Conservation (phyloP, 2,329 filamentous ascomycete species). For the Cladosporium velox region DNA sequence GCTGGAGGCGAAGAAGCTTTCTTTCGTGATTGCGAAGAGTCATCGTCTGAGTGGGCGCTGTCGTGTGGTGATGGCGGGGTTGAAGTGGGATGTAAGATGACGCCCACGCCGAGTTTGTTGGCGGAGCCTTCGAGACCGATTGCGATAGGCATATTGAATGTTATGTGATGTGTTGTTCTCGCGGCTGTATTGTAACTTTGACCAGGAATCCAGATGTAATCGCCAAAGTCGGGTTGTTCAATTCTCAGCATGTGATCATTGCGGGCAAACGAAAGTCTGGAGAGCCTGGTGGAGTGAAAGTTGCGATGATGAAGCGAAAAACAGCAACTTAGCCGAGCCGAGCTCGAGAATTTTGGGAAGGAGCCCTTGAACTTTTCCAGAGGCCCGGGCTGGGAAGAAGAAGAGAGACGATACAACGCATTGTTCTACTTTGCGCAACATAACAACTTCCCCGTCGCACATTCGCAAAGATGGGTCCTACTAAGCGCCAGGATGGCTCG, state of each 20-base stretch:
- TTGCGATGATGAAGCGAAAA: neutral
- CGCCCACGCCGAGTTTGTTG: conserved; percentile 94
- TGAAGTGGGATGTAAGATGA: conserved; percentile 73
- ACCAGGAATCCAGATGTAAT: neutral
- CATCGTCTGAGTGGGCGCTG: conserved; percentile 38
- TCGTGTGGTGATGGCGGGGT: conserved; percentile 38
- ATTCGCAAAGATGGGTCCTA: neutral
- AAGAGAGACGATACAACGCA: neutral
- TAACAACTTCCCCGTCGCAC: neutral
- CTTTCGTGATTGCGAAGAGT: conserved; percentile 22
- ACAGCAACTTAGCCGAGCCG: neutral
- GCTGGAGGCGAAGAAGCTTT: conserved; percentile 47
- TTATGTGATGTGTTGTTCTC: neutral
- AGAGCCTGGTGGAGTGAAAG: conserved; percentile 8
- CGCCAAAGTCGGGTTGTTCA: neutral
- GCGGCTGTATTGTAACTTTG: neutral
- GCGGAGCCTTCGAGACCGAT: conserved; percentile 87
- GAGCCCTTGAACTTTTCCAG: neutral
- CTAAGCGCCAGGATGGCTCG: conserved; percentile 16
- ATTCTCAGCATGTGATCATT: conserved; percentile 9
- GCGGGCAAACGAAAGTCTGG: neutral
- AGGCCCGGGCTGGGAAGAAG: neutral
- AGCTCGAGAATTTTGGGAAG: conserved; percentile 12
- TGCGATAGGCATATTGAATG: conserved; percentile 54
- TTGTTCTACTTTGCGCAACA: conserved; percentile 1